Percentiles rank a stretch among this genome's conserved stretches.
Evolutionary conservation across 495 filamentous ascomycete genomes (phyloP).

Genomic region (Cercophora scortea): DNA sequence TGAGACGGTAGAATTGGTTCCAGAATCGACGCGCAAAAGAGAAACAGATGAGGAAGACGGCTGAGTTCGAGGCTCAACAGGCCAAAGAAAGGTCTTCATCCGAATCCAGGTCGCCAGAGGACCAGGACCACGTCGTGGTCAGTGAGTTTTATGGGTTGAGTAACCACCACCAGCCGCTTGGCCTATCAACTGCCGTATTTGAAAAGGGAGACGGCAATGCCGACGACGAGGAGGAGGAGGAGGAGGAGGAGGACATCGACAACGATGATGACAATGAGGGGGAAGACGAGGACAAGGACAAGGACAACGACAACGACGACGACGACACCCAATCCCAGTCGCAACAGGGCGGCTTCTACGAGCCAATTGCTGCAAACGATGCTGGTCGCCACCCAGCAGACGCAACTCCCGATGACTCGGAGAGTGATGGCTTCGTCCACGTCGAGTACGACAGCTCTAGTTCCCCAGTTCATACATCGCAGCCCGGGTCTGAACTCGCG

Average conservation of each 20-base stretch:
- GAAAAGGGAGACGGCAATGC: constrained; percentile 18
- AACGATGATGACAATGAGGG: constrained; percentile 15
- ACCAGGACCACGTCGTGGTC: constrained; percentile 15
- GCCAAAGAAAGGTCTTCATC: constrained; percentile 41
- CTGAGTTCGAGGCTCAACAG: constrained; percentile 54
- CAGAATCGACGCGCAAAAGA: constrained; percentile 81
- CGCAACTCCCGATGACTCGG: constrained; percentile 11
- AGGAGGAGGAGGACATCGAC: constrained; percentile 6
- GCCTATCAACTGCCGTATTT: constrained; percentile 30
- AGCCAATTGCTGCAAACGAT: neutral
- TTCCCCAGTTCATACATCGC: constrained; percentile 1
- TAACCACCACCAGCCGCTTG: constrained; percentile 21
- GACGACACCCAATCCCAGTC: constrained; percentile 5
- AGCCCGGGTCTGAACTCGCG: constrained; percentile 1
- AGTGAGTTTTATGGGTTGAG: constrained; percentile 23
- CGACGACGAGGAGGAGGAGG: constrained; percentile 12
- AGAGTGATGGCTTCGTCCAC: constrained; percentile 10
- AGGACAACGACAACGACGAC: constrained; percentile 5
- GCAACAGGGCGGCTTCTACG: constrained; percentile 4
- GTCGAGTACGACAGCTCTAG: constrained; percentile 6
- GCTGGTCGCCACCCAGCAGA: neutral
- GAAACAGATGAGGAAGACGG: constrained; percentile 67
- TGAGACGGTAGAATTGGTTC: constrained; percentile 68
- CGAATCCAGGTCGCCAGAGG: constrained; percentile 27
- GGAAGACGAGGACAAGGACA: constrained; percentile 7